Conservation (phyloP, 2,329 filamentous ascomycete species). For the Cytospora mali region DNA sequence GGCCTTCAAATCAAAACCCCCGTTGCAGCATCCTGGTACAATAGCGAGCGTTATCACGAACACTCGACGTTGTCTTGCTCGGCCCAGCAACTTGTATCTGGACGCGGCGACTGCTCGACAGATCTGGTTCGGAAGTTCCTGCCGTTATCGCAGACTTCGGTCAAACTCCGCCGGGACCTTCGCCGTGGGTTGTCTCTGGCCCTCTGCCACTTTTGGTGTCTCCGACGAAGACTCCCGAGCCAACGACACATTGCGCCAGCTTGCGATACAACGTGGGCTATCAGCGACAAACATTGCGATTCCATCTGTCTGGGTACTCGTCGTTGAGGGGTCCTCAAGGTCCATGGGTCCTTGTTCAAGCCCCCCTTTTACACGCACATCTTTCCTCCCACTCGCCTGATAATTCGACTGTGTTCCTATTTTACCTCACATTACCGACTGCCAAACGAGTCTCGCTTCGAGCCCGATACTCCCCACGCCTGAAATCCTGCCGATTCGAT, state of each 20-base stretch:
- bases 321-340: background rate
- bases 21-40: constrained; percentile 8
- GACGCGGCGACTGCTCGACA: constrained; percentile 6
- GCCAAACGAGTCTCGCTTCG: constrained; percentile 2
- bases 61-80: background rate
- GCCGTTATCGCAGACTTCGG: constrained; percentile 21
- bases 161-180: constrained; percentile 23
- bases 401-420: background rate
- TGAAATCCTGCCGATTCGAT: constrained; percentile 30
- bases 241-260: constrained; percentile 1
- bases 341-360: background rate
- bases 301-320: background rate
- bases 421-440: background rate
- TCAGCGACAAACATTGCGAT: background rate
- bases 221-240: constrained; percentile 6
- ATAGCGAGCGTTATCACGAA: constrained; percentile 9
- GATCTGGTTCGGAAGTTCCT: constrained; percentile 1
- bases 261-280: constrained; percentile 3
- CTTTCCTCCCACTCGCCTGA: background rate
- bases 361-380: background rate
- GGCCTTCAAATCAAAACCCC: background rate
- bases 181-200: background rate
- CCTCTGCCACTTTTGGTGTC: constrained; percentile 9
- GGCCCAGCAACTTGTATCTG: constrained; percentile 4
- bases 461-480: constrained; percentile 5